Base-by-base conservation (phyloP, 768 basidiomycete genomes). In the Xerocomellus dryophilus region DNA sequence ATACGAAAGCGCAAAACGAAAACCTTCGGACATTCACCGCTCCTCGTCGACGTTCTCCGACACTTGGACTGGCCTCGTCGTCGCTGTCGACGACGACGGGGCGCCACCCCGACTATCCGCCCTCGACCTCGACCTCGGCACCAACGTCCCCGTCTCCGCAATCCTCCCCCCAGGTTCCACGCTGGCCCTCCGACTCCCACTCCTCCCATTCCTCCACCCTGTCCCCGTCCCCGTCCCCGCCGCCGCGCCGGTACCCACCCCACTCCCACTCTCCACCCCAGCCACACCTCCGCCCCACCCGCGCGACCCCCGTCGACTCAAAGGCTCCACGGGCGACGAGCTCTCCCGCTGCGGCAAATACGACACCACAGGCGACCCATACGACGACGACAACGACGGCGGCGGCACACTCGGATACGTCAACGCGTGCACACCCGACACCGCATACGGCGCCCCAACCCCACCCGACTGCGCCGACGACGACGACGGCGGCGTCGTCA, bases 371-470 rank as follows among this genome's bases (percentile, higher is more conserved):
- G 87, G 85, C 6, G 85, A 86, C 14, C 90, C 90, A 59, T 89
- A 85, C 10, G 87, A 88, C 7, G 86, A 88, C 6, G 86, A 88
- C 25, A 90, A 70, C 2, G 87, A 88, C 4, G 90, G 90, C 11
- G 90, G 90, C 2, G 91, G 90, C 0, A 92, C 91, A 7, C 84
- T 85, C 0, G 90, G 90, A 61, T 93, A 93, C 5, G 88, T 80
- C 47, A 93, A 75, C 14, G 76, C 67, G 45, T 73, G 68, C 44
- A 75, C 5, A 81, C 44, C 43, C 7, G 54, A 48, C 20, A 49
- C 36, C 14, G 35, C 59, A 41, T 42, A 82, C 11, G 43, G 40
- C 32, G 17, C 17, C 3, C 44, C 51, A 14, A 18, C 44, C 34
- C 47, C 48, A 2, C 53, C 53, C 17, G 25, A 56, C 32, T 60